Evolutionary conservation across 208 protist species (phyloP), one percentile per base, ranked within the genome.

Genomic region (Leishmania lainsoni): DNA sequence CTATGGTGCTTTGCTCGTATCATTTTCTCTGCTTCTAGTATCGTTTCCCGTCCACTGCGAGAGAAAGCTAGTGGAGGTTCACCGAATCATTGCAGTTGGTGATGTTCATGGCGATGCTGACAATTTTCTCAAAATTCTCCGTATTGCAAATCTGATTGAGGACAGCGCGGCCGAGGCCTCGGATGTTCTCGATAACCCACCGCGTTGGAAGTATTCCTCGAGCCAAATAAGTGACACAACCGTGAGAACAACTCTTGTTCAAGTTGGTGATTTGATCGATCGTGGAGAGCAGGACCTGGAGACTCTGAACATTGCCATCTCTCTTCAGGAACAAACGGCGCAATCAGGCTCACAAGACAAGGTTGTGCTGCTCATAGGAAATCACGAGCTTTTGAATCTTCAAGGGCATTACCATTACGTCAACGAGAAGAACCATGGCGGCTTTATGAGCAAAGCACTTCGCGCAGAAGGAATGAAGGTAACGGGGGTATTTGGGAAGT

Each of bases 341-440:
- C 72, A 75, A 20, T 83, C 65, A 0, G 79, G 56, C 0, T 63
- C 70, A 16, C 6, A 76, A 22, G 93, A 94, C 76, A 88, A 91
- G 72, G 84, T 98, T 12, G 83, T 95, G 32, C 65, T 93, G 12
- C 74, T 98, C 51, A 73, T 98, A 45, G 95, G 95, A 48, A 98
- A 98, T 83, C 95, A 98, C 80, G 93, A 98, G 76, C 74, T 97
- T 59, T 84, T 98, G 76, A 97, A 97, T 72, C 72, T 98, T 75
- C 85, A 94, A 71, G 89, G 89, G 17, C 52, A 89, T 39, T 91
- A 90, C 75, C 80, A 91, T 75, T 96, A 95, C 74, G 93, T 97
- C 42, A 85, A 97, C 80, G 79, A 73, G 14, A 56, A 84, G 14
- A 76, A 83, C 49, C 88, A 92, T 70, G 88, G 88, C 63, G 90